Evolutionary conservation across 768 basidiomycete genomes (phyloP).

Genomic region (Amanita rubescens): DNA sequence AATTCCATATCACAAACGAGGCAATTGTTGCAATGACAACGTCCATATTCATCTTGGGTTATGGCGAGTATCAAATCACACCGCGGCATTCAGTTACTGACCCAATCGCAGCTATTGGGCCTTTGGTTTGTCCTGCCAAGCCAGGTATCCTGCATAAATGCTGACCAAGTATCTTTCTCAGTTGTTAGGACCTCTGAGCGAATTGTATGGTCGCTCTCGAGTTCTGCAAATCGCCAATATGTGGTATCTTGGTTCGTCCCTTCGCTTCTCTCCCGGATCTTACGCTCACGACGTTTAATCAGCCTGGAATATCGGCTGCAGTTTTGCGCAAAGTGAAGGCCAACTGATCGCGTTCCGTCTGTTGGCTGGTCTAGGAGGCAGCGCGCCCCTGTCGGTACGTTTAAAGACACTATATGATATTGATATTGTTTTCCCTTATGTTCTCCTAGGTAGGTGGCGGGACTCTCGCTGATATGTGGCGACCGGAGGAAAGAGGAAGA

Average conservation of each 20-base stretch:
- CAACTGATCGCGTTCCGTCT: conserved; percentile 66
- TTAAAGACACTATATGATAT: too few species aligned
- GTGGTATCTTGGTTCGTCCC: conserved; percentile 48
- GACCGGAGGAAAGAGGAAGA: conserved; percentile 52
- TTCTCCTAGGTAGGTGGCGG: conserved; percentile 49
- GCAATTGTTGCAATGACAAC: conserved; percentile 49
- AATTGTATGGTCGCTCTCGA: conserved; percentile 60
- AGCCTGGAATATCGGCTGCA: conserved; percentile 60
- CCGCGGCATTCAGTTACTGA: background rate
- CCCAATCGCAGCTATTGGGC: conserved; percentile 37
- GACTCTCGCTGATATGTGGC: conserved; percentile 56
- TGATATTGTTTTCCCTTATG: conserved; percentile 8
- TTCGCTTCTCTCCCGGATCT: background rate
- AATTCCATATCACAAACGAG: conserved; percentile 47
- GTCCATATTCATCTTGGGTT: conserved; percentile 47
- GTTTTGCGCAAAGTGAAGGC: conserved; percentile 49
- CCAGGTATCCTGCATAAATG: background rate
- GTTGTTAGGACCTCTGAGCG: conserved; percentile 57
- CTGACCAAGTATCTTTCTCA: background rate
- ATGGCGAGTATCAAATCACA: conserved; percentile 31
- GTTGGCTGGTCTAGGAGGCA: conserved; percentile 64
- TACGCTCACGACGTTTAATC: conserved; percentile 1
- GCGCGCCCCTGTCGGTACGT: conserved; percentile 58
- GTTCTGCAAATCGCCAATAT: conserved; percentile 60
- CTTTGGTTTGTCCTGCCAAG: conserved; percentile 26